These are phyloP conservation scores for Lactarius sp. DNA, from an alignment of 768 basidiomycete species.

Conservation along the genomic window DNA sequence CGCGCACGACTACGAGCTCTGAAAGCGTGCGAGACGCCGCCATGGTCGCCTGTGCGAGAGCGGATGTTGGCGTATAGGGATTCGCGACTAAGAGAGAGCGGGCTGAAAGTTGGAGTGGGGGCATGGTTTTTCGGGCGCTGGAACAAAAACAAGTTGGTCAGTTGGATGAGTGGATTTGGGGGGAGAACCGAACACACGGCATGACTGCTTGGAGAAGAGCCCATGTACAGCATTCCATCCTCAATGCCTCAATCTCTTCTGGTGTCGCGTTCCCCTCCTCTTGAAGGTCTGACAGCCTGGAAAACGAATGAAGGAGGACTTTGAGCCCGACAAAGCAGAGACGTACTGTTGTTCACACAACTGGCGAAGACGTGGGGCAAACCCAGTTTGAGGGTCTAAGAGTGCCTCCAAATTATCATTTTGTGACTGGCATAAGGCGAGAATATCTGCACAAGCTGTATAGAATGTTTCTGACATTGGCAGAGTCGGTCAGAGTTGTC, in stretches of 20 bases:
- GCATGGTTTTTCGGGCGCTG: slow-evolving; percentile 66
- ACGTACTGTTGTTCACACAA: slow-evolving; percentile 56
- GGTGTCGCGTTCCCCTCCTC: slow-evolving; percentile 39
- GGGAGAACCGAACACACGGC: slow-evolving; percentile 47
- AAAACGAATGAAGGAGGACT: slow-evolving; percentile 7
- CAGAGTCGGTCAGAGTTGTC: background rate
- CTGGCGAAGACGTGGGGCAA: slow-evolving; percentile 57
- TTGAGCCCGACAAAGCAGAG: background rate
- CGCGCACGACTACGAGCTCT: slow-evolving; percentile 78
- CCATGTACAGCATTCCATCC: slow-evolving; percentile 82
- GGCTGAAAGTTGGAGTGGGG: slow-evolving; percentile 44
- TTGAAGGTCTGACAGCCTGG: slow-evolving; percentile 51
- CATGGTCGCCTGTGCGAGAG: slow-evolving; percentile 71
- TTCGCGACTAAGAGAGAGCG: slow-evolving; percentile 58
- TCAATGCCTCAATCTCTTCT: slow-evolving; percentile 57
- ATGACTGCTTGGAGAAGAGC: slow-evolving; percentile 69
- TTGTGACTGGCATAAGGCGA: slow-evolving; percentile 50
- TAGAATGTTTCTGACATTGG: slow-evolving; percentile 53
- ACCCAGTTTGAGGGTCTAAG: slow-evolving; percentile 61
- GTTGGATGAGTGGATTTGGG: background rate
- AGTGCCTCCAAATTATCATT: slow-evolving; percentile 54
- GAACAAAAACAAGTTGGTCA: background rate
- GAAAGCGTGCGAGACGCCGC: slow-evolving; percentile 58
- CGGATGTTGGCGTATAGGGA: slow-evolving; percentile 76
- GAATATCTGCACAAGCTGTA: slow-evolving; percentile 62